Conservation (phyloP, 768 basidiomycete genomes). For the Gymnopilus junonius region DNA sequence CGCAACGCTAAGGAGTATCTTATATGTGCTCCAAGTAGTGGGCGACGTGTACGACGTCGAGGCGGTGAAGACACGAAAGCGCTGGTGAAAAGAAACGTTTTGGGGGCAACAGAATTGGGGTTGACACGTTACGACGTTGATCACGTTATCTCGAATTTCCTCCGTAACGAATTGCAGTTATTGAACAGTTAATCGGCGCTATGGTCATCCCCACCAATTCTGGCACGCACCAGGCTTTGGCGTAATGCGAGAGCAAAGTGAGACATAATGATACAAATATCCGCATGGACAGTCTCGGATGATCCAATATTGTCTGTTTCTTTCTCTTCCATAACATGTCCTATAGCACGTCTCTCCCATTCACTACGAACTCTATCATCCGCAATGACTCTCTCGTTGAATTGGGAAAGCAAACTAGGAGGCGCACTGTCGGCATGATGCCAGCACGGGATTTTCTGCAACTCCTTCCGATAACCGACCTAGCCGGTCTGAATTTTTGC, state of each 20-base stretch:
- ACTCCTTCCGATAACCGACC: not conserved
- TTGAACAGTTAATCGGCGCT: too few species aligned
- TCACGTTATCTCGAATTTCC: constrained; percentile 8
- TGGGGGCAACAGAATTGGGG: constrained; percentile 7
- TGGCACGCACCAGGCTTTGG: too few species aligned
- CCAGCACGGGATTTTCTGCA: not conserved
- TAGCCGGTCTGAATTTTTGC: not conserved
- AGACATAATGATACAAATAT: too few species aligned
- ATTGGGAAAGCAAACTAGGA: not conserved
- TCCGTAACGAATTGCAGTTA: too few species aligned
- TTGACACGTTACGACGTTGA: constrained; percentile 15
- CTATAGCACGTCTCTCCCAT: not conserved
- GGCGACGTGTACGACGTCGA: not conserved
- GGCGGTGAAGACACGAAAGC: not conserved
- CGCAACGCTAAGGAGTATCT: not conserved
- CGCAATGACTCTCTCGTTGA: not conserved
- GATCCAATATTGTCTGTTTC: too few species aligned
- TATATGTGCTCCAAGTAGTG: not conserved
- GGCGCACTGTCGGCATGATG: not conserved
- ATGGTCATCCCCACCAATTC: too few species aligned
- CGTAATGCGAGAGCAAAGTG: too few species aligned
- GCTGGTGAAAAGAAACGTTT: not conserved
- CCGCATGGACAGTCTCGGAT: too few species aligned
- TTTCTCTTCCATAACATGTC: not conserved
- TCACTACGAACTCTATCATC: not conserved